Percentiles rank a stretch among this genome's conserved stretches.
These are phyloP conservation scores for Pseudovirgaria hyperparasitica DNA, from an alignment of 2,329 filamentous ascomycete species.

Conservation along the genomic window DNA sequence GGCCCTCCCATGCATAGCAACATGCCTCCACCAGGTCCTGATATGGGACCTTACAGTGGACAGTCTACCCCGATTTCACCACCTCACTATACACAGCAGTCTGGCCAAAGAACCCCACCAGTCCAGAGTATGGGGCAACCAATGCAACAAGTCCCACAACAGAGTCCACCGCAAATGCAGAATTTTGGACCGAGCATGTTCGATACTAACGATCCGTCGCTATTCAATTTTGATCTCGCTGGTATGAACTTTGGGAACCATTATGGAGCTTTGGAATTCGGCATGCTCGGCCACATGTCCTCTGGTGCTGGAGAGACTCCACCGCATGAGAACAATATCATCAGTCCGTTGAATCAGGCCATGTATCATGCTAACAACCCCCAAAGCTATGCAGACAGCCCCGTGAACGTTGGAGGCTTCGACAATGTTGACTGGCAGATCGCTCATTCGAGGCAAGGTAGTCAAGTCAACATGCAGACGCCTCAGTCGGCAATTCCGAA, in stretches of 20 bases:
- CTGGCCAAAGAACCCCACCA: conserved; percentile 36
- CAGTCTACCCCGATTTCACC: conserved; percentile 66
- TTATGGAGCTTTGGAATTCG: conserved; percentile 90
- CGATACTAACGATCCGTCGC: conserved; percentile 78
- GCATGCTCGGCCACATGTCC: conserved; percentile 92
- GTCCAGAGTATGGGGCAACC: conserved; percentile 26
- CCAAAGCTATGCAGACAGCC: conserved; percentile 19
- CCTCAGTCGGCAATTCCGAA: conserved; percentile 27
- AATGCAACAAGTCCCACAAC: conserved; percentile 36
- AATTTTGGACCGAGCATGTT: conserved; percentile 52
- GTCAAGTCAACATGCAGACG: conserved; percentile 28
- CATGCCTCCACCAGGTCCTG: conserved; percentile 30
- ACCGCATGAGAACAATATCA: conserved; percentile 44
- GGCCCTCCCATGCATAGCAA: too few relatives aligned
- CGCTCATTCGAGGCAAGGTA: conserved; percentile 28
- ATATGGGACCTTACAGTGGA: conserved; percentile 42
- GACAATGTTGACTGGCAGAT: conserved; percentile 23
- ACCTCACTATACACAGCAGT: conserved; percentile 50
- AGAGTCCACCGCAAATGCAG: conserved; percentile 23
- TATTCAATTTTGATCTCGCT: conserved; percentile 94
- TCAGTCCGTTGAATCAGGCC: conserved; percentile 19
- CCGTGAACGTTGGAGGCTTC: conserved; percentile 6
- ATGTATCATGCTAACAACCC: conserved; percentile 29
- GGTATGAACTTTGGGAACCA: conserved; percentile 92
- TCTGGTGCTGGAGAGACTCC: conserved; percentile 75